These are phyloP conservation scores for Torulaspora globosa DNA, from an alignment of 1,139 yeast species.

Conservation along the genomic window DNA sequence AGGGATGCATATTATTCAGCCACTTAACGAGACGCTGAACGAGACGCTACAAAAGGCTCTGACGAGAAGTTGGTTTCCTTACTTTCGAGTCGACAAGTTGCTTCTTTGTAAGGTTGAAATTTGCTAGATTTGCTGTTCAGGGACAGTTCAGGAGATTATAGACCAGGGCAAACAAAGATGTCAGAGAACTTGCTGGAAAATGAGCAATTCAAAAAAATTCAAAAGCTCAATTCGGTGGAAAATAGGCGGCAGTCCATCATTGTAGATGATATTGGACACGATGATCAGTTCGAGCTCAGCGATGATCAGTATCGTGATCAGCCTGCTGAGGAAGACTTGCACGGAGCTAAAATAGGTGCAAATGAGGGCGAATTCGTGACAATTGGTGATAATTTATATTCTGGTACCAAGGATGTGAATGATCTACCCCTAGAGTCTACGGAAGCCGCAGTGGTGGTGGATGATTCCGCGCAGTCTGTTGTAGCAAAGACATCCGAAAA, in stretches of 20 bases:
- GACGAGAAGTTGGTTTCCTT: neutral
- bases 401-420: neutral
- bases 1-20: neutral
- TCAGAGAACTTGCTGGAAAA: constrained; percentile 22
- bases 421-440: neutral
- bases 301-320: constrained; percentile 7
- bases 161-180: constrained; percentile 9
- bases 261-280: constrained; percentile 21
- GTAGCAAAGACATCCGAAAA: neutral
- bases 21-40: constrained; percentile 5
- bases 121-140: constrained; percentile 3
- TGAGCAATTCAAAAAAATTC: constrained; percentile 27
- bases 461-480: neutral
- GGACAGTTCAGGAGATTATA: neutral
- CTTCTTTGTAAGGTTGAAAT: neutral
- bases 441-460: neutral
- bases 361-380: neutral
- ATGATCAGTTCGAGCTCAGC: neutral
- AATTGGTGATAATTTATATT: neutral
- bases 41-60: constrained; percentile 1
- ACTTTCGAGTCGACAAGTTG: too few relatives aligned
- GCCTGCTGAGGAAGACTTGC: neutral
- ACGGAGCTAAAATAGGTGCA: neutral
- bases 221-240: constrained; percentile 24
- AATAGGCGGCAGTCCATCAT: constrained; percentile 18